Percentiles rank a stretch among this genome's conserved stretches.
phyloP scores from a whole-genome alignment of 176 grass and related monocot genomes.

The Ampelocalamus luodianensis region DNA sequence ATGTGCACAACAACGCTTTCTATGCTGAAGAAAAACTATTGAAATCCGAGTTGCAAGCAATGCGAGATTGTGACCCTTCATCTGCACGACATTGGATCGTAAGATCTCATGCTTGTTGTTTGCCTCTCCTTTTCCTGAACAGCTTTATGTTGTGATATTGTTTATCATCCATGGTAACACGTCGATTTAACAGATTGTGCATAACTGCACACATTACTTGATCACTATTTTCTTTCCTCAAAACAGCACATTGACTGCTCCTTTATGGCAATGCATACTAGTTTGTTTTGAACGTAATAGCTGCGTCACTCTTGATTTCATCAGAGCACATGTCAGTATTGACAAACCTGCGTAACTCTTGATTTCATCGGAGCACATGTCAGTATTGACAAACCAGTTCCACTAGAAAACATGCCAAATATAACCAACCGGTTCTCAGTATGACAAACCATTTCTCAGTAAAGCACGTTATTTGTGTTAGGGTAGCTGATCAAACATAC shows the following conservation, averaged over 20 bases:
- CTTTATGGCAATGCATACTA: not conserved
- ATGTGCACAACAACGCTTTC: conserved; percentile 98
- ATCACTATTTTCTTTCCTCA: not conserved
- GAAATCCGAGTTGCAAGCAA: conserved; percentile 92
- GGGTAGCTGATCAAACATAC: not conserved
- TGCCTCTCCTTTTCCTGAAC: not conserved
- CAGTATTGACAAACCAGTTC: not conserved
- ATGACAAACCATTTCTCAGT: not conserved
- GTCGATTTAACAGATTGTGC: conserved; percentile 2
- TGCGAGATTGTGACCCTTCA: conserved; percentile 90
- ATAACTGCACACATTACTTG: not conserved
- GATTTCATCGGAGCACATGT: conserved; percentile 16
- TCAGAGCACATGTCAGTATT: conserved; percentile 12
- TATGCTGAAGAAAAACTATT: conserved; percentile 90
- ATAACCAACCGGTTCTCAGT: not conserved
- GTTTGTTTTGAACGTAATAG: not conserved
- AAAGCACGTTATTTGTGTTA: not conserved
- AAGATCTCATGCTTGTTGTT: conserved; percentile 41
- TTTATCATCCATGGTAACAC: not conserved
- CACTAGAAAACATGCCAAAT: conserved; percentile 3
- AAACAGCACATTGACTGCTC: not conserved
- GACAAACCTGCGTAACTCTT: not conserved
- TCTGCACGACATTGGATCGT: conserved; percentile 98
- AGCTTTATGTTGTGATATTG: not conserved
- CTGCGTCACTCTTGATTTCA: not conserved